Percentiles rank a stretch among this genome's conserved stretches.
These are phyloP conservation scores for Evernia prunastri DNA, from an alignment of 495 filamentous ascomycete species.

Conservation along the genomic window DNA sequence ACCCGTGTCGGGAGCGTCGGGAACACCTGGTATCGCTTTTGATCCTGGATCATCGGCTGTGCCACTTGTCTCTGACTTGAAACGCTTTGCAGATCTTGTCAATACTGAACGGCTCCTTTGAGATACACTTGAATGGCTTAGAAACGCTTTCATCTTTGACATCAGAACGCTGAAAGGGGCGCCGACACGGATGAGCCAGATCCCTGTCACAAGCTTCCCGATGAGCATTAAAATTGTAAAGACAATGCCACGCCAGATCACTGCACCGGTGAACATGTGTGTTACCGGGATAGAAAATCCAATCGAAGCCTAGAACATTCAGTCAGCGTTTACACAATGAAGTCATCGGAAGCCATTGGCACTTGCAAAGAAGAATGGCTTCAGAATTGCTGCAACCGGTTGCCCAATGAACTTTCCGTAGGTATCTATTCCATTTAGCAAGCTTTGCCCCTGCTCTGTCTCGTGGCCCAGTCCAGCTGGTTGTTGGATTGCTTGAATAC, in stretches of 20 bases:
- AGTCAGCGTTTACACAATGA: background rate
- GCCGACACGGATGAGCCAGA: constrained; percentile 55
- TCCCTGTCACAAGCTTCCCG: constrained; percentile 56
- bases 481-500: background rate
- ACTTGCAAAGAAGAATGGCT: constrained; percentile 65
- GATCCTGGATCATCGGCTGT: background rate
- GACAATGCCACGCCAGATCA: constrained; percentile 66
- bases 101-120: background rate
- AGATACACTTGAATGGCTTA: background rate
- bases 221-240: constrained; percentile 65
- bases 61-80: background rate
- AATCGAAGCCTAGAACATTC: constrained; percentile 47
- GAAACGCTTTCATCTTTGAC: background rate
- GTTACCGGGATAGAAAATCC: constrained; percentile 74
- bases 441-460: background rate
- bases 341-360: constrained; percentile 31
- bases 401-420: constrained; percentile 4
- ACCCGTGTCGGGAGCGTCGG: background rate
- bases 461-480: background rate
- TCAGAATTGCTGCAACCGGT: constrained; percentile 33
- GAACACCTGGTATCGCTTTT: background rate
- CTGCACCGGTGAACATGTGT: constrained; percentile 54
- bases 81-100: background rate
- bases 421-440: background rate
- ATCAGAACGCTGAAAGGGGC: background rate